phyloP scores from a whole-genome alignment of 202 grass and related monocot species.

The Panicum hallii region DNA sequence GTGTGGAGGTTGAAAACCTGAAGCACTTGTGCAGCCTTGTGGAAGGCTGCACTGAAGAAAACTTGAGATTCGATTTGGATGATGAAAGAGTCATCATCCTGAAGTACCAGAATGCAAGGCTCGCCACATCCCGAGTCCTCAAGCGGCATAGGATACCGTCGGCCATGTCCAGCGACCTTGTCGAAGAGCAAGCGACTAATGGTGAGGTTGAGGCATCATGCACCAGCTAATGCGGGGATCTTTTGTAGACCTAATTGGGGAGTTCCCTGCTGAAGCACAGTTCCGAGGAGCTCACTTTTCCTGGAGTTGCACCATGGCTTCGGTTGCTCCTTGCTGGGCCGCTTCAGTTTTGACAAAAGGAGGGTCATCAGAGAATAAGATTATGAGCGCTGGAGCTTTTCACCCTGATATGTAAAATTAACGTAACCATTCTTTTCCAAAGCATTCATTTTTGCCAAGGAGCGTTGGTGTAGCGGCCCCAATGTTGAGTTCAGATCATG shows the following conservation, averaged over 20 bases:
- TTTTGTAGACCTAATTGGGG: not conserved
- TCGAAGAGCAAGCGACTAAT: slow-evolving; percentile 54
- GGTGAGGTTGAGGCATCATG: slow-evolving; percentile 52
- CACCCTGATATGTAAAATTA: slow-evolving; percentile 41
- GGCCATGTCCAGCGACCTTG: slow-evolving; percentile 77
- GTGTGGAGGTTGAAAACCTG: slow-evolving; percentile 79
- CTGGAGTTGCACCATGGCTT: not conserved
- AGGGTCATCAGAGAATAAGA: slow-evolving; percentile 38
- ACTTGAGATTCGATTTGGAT: slow-evolving; percentile 88
- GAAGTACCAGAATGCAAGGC: slow-evolving; percentile 74
- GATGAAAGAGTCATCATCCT: slow-evolving; percentile 87
- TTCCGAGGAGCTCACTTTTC: slow-evolving; percentile 27
- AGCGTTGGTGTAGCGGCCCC: not conserved
- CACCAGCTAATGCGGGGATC: slow-evolving; percentile 39
- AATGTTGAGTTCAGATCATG: not conserved
- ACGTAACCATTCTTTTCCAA: slow-evolving; percentile 30
- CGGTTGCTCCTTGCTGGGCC: not conserved
- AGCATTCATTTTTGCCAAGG: slow-evolving; percentile 17
- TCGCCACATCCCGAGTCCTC: slow-evolving; percentile 79
- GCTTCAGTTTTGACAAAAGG: slow-evolving; percentile 39
- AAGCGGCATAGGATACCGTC: slow-evolving; percentile 88
- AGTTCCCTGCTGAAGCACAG: not conserved
- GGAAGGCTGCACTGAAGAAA: slow-evolving; percentile 76
- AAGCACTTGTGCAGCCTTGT: slow-evolving; percentile 85
- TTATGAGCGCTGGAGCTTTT: slow-evolving; percentile 19